Evolutionary conservation across 371 early-diverging fungal genomes (phyloP), one percentile per base, ranked within the genome.

Genomic region (Homolaphlyctis polyrhiza): DNA sequence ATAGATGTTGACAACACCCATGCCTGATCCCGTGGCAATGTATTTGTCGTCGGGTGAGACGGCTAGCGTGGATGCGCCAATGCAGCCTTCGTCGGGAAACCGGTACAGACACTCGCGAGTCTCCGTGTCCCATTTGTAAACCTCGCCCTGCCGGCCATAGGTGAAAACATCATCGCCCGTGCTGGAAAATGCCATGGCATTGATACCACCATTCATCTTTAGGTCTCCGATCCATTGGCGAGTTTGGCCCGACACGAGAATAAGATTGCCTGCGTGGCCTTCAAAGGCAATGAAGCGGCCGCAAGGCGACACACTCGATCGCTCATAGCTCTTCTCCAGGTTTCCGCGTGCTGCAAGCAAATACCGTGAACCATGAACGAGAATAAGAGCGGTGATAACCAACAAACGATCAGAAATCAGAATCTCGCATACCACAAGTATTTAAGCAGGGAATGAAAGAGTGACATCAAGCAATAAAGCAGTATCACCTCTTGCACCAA

Each of bases 1-100:
- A 75, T 95, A 96, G 5, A 96, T 65, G 71, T 94, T 95, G 57
- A 95, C 94, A 35, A 95, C 76, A 57, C 96, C 97, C 28, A 90
- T 71, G 55, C 78, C 69, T 8, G 91, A 89, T 83, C 97, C 96
- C 33, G 89, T 84, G 18, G 94, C 93, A 60, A 89, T 85, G 66
- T 86, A 91, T 45, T 86, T 78, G 51, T 83, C 84, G 68, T 91
- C 85, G 5, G 79, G 81, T 35, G 91, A 89, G n/a, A 91, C 80
- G 1, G 84, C 78, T 57, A 96, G 58, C 28, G 80, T 73, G 0
- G 87, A 82, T 0, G 91, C 80, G 49, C 87, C 87, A 66, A 91
- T 86, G 35, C 88, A 84, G 34, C 94, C 93, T 45, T 91, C 86
- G 74, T 95, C 96, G 50, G 69, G 51, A 80, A 92, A 95, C 62